Evolutionary conservation across 495 filamentous ascomycete species (phyloP).

Genomic region (Penicillium diatomitis): DNA sequence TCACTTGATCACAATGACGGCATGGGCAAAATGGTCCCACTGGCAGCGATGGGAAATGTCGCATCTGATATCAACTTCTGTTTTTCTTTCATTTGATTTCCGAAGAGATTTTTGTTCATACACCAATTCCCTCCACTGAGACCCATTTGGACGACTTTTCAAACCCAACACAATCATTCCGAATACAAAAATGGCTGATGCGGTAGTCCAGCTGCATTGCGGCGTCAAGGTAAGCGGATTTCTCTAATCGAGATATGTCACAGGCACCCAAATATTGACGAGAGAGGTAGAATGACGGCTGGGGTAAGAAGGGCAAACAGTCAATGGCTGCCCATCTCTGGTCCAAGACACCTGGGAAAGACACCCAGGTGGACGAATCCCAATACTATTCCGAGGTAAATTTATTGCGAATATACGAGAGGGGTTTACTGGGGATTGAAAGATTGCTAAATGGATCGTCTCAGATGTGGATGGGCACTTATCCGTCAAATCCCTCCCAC

Average conservation of each 20-base stretch:
- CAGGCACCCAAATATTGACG: too few relatives aligned
- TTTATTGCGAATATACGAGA: too few relatives aligned
- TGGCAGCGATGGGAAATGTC: too few relatives aligned
- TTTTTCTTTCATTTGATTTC: not conserved
- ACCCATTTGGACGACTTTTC: not conserved
- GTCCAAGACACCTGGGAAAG: slow-evolving; percentile 33
- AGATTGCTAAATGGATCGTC: too few relatives aligned
- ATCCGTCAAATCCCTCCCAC: slow-evolving; percentile 60
- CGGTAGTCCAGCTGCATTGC: slow-evolving; percentile 35
- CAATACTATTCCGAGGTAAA: slow-evolving; percentile 39
- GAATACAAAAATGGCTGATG: slow-evolving; percentile 17
- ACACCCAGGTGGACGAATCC: slow-evolving; percentile 24
- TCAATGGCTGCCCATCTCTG: slow-evolving; percentile 35
- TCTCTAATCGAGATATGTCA: not conserved
- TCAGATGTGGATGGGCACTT: slow-evolving; percentile 76
- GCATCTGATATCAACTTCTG: not conserved
- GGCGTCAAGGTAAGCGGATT: slow-evolving; percentile 26
- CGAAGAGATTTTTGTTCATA: not conserved
- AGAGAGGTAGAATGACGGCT: slow-evolving; percentile 33
- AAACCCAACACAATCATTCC: not conserved
- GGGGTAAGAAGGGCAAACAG: slow-evolving; percentile 39
- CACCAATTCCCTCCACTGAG: too few relatives aligned
- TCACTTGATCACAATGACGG: slow-evolving; percentile 10
- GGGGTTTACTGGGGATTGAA: not conserved
- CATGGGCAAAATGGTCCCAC: not conserved